Percentiles rank a stretch among this genome's conserved stretches.
Evolutionary conservation across 768 basidiomycete species (phyloP).

Genomic region (Phanerochaete sordida): DNA sequence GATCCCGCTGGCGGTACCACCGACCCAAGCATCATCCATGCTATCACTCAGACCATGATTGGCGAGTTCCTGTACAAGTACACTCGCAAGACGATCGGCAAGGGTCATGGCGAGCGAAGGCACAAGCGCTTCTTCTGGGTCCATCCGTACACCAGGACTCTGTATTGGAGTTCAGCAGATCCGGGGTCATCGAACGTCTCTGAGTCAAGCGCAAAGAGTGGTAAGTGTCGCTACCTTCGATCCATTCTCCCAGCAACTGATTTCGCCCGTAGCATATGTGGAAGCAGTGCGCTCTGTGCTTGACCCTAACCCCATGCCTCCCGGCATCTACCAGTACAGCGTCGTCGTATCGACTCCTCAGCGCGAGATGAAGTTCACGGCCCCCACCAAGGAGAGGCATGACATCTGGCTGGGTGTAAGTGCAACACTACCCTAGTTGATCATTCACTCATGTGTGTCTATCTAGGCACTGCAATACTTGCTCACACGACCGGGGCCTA

Average conservation of each 20-base stretch:
- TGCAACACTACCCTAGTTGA: slow-evolving; percentile 7
- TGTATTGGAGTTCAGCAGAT: slow-evolving; percentile 96
- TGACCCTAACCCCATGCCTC: slow-evolving; percentile 94
- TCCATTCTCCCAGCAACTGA: neutral
- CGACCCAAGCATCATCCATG: slow-evolving; percentile 89
- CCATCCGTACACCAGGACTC: slow-evolving; percentile 97
- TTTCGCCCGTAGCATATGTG: slow-evolving; percentile 67
- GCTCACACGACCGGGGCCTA: slow-evolving; percentile 62
- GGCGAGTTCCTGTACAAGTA: slow-evolving; percentile 99
- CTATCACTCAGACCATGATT: slow-evolving; percentile 99
- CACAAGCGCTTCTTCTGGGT: slow-evolving; percentile 99
- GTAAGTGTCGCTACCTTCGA: slow-evolving; percentile 47
- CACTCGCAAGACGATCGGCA: slow-evolving; percentile 84
- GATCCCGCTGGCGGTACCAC: slow-evolving; percentile 45
- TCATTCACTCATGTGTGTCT: neutral
- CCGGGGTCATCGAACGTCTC: slow-evolving; percentile 85
- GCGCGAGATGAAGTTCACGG: slow-evolving; percentile 98
- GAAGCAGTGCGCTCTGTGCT: slow-evolving; percentile 89
- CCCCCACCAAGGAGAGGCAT: slow-evolving; percentile 90
- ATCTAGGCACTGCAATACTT: slow-evolving; percentile 87
- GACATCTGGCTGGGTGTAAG: slow-evolving; percentile 94
- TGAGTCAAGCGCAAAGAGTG: slow-evolving; percentile 95
- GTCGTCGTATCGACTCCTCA: slow-evolving; percentile 91
- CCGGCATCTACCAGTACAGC: slow-evolving; percentile 89
- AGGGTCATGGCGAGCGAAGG: slow-evolving; percentile 83